Percentiles rank a stretch among this genome's conserved stretches.
Conservation (phyloP, 1,284 basidiomycete genomes). For the Boletus nobilissimus region DNA sequence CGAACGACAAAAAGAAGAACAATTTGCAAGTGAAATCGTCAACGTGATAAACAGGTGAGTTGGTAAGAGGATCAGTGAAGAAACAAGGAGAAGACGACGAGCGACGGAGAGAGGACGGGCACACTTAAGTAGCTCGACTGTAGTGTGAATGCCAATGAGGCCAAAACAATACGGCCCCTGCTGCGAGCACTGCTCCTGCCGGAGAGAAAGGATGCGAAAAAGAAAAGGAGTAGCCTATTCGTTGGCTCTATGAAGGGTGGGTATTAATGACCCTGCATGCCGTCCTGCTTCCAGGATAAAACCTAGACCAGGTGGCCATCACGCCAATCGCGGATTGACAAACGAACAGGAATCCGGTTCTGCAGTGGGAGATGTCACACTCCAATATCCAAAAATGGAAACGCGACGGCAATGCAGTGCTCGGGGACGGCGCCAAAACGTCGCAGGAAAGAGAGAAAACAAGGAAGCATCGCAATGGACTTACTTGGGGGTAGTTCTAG, state of each 20-base stretch:
- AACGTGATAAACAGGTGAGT: not conserved
- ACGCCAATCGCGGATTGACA: slow-evolving; percentile 28
- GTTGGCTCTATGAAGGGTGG: slow-evolving; percentile 5
- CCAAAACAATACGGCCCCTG: slow-evolving; percentile 24
- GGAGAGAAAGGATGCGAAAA: slow-evolving; percentile 24
- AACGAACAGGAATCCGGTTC: slow-evolving; percentile 20
- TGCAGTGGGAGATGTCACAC: slow-evolving; percentile 23
- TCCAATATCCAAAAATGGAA: slow-evolving; percentile 41
- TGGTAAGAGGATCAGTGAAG: slow-evolving; percentile 24
- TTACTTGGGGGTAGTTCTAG: slow-evolving; percentile 79
- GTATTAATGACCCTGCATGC: slow-evolving; percentile 18
- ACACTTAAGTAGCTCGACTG: slow-evolving; percentile 43
- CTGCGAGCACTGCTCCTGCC: slow-evolving; percentile 27
- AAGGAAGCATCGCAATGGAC: slow-evolving; percentile 48
- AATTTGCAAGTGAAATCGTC: not conserved
- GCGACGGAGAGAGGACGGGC: not conserved
- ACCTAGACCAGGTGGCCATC: slow-evolving; percentile 16
- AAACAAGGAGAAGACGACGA: not conserved
- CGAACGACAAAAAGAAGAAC: slow-evolving; percentile 5
- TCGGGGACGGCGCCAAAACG: slow-evolving; percentile 14
- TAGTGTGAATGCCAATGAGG: slow-evolving; percentile 1
- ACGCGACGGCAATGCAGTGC: slow-evolving; percentile 40
- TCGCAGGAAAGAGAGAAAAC: slow-evolving; percentile 3
- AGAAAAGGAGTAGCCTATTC: slow-evolving; percentile 4
- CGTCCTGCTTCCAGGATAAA: slow-evolving; percentile 28